Evolutionary conservation across 768 basidiomycete genomes (phyloP).

Genomic region (Trametes punicea): DNA sequence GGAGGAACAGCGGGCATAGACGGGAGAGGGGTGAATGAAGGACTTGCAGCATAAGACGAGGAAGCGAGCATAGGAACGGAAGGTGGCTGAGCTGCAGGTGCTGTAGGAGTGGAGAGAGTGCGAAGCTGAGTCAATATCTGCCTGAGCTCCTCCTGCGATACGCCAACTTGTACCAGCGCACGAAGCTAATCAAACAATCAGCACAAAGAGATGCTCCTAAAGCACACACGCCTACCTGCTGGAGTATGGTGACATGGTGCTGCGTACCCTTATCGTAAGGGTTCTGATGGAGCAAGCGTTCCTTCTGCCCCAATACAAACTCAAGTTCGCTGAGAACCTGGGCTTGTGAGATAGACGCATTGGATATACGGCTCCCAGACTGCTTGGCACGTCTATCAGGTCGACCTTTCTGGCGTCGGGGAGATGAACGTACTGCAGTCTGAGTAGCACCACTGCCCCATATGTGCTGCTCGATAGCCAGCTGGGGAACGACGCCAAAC

Average conservation of each 20-base stretch:
- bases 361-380: conserved; percentile 22
- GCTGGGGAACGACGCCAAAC: conserved; percentile 78
- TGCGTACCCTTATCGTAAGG: conserved; percentile 67
- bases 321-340: conserved; percentile 85
- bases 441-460: conserved; percentile 58
- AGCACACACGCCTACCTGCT: conserved; percentile 56
- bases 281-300: conserved; percentile 66
- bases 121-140: conserved; percentile 75
- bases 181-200: conserved; percentile 46
- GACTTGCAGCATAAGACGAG: conserved; percentile 18
- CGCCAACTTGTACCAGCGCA: conserved; percentile 71
- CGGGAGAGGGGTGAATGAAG: conserved; percentile 21
- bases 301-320: conserved; percentile 77
- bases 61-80: conserved; percentile 17
- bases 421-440: conserved; percentile 36
- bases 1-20: conserved; percentile 29
- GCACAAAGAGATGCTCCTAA: background rate
- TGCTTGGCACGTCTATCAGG: conserved; percentile 1
- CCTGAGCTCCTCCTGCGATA: conserved; percentile 73
- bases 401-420: background rate
- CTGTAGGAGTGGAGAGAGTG: conserved; percentile 48
- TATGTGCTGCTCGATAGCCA: conserved; percentile 79
- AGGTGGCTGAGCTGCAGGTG: conserved; percentile 31
- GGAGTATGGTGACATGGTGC: conserved; percentile 73
- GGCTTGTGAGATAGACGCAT: conserved; percentile 57